Evolutionary conservation across 352 stramenopile genomes (phyloP).

Genomic region (Phytophthora constricta): DNA sequence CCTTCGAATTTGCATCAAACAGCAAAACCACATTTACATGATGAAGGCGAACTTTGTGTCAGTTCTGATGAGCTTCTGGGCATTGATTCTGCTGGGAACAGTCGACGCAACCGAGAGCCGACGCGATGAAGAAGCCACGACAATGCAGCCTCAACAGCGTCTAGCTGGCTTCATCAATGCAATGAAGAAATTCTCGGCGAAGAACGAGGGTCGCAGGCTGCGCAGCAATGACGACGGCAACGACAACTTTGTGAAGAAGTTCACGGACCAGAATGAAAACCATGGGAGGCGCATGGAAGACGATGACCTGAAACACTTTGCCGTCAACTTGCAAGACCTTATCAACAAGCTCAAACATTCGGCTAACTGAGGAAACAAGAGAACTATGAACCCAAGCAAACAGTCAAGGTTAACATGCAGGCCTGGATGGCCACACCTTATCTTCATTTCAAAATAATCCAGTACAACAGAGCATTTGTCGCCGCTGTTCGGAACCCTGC

Average conservation of each 20-base stretch:
- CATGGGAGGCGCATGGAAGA: conserved; percentile 16
- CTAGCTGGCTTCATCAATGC: conserved; percentile 7
- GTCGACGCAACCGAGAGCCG: background rate
- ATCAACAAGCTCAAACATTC: conserved; percentile 2
- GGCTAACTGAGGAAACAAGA: too few relatives aligned
- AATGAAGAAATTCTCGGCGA: conserved; percentile 12
- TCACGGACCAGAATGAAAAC: conserved; percentile 2
- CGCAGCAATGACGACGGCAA: conserved; percentile 6
- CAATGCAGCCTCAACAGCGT: background rate
- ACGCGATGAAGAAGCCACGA: background rate
- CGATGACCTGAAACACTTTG: conserved; percentile 5
- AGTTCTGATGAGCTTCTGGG: conserved; percentile 13
- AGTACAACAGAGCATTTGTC: background rate
- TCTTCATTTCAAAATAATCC: conserved; percentile 17
- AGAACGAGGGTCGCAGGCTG: conserved; percentile 4
- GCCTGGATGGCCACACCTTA: too few relatives aligned
- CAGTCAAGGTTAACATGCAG: background rate
- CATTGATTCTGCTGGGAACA: conserved; percentile 3
- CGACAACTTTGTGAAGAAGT: conserved; percentile 8
- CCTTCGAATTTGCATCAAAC: background rate
- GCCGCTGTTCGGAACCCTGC: background rate
- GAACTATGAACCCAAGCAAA: conserved; percentile 4
- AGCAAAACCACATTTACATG: conserved; percentile 7
- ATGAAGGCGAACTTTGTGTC: conserved; percentile 23
- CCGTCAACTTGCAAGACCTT: background rate